A percentile compares a stretch with the other conserved stretches of the same genome.
Conservation (phyloP, 1,139 yeast genomes). For the Debaryomycetaceae sp. region DNA sequence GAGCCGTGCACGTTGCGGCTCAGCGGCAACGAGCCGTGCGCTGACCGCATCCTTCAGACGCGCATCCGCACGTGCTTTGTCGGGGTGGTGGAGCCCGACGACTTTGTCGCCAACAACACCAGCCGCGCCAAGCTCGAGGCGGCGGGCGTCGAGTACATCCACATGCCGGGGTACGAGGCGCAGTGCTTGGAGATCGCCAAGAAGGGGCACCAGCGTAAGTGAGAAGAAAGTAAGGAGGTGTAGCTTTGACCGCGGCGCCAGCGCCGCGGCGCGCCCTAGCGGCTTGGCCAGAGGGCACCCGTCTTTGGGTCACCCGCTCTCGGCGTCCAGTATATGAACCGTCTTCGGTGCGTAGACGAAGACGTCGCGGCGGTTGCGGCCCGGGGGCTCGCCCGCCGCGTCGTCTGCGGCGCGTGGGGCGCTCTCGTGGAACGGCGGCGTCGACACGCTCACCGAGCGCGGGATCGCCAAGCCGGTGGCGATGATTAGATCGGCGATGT, state of each 20-base stretch:
- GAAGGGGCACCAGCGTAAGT: conserved; percentile 63
- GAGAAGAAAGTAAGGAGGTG: too few relatives aligned
- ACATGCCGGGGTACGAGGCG: conserved; percentile 82
- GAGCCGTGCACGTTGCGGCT: conserved; percentile 91
- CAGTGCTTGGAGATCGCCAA: conserved; percentile 68
- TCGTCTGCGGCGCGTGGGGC: conserved; percentile 6
- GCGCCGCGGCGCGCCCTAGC: too few relatives aligned
- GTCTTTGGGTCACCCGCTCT: too few relatives aligned
- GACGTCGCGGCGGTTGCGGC: conserved; percentile 42
- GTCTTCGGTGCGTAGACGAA: conserved; percentile 55
- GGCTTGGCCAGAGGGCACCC: too few relatives aligned
- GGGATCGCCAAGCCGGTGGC: conserved; percentile 63
- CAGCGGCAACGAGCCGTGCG: conserved; percentile 89
- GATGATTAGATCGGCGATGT: conserved; percentile 51
- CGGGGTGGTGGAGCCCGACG: conserved; percentile 88
- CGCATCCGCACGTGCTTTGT: conserved; percentile 74
- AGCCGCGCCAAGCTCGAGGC: conserved; percentile 52
- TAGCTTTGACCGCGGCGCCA: too few relatives aligned
- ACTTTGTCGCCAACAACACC: conserved; percentile 75
- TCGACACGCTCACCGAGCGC: conserved; percentile 42
- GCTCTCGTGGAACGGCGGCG: conserved; percentile 18
- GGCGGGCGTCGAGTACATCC: conserved; percentile 66
- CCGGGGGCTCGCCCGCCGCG: neutral
- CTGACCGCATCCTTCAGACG: conserved; percentile 63
- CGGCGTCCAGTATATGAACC: conserved; percentile 19